Evolutionary conservation across 2,329 filamentous ascomycete genomes (phyloP).

Genomic region (Diaporthe nobilis): DNA sequence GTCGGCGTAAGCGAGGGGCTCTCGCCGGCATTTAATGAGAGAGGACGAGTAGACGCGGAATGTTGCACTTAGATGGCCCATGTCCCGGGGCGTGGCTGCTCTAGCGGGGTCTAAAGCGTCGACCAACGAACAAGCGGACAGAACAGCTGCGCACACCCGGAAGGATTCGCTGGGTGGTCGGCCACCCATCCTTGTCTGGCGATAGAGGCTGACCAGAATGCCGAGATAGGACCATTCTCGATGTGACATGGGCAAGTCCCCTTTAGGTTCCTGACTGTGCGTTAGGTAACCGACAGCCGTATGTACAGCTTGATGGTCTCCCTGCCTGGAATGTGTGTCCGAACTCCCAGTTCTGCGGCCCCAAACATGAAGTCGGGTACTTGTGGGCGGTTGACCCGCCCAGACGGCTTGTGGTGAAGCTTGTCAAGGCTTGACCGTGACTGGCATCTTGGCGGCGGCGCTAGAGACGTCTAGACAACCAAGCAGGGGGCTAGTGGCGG

Average conservation of each 20-base stretch:
- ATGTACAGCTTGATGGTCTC: neutral
- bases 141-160: neutral
- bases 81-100: constrained; percentile 15
- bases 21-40: constrained; percentile 12
- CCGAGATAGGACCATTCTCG: neutral
- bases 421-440: constrained; percentile 23
- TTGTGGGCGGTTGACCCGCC: constrained; percentile 2
- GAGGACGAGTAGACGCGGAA: neutral
- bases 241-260: neutral
- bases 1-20: constrained; percentile 25
- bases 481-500: neutral
- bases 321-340: neutral
- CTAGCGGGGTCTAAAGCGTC: neutral
- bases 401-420: constrained; percentile 13
- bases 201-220: neutral
- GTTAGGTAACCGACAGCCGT: neutral
- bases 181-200: neutral
- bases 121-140: constrained; percentile 2
- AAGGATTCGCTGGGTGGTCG: neutral
- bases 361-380: neutral
- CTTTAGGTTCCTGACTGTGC: too few relatives aligned
- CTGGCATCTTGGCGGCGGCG: constrained; percentile 24
- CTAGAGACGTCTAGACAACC: constrained; percentile 25
- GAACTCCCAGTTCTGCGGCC: neutral
- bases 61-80: neutral